Evolutionary conservation across 495 filamentous ascomycete genomes (phyloP).

Genomic region (Pseudotulostoma volvatum): DNA sequence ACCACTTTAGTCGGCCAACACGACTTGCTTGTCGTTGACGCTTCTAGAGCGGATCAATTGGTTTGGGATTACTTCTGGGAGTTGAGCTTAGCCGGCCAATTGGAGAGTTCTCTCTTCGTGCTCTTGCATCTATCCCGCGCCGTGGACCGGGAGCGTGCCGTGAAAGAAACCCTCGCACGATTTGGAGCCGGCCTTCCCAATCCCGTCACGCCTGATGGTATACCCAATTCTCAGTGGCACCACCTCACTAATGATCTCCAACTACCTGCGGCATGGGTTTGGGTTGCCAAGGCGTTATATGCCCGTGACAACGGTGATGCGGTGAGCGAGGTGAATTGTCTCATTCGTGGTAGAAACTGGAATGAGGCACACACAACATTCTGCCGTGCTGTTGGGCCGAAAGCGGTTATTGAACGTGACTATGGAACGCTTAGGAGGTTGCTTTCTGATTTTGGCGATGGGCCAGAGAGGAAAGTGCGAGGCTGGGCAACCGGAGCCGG

Average conservation of each 20-base stretch:
- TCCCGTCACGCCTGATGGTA: slow-evolving; percentile 40
- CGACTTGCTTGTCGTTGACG: slow-evolving; percentile 19
- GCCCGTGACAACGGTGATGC: slow-evolving; percentile 53
- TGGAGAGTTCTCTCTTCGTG: slow-evolving; percentile 55
- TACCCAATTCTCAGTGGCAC: slow-evolving; percentile 29
- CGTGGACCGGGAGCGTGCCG: slow-evolving; percentile 42
- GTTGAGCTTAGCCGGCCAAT: slow-evolving; percentile 49
- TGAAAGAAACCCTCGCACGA: slow-evolving; percentile 54
- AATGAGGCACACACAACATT: slow-evolving; percentile 74
- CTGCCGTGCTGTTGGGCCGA: slow-evolving; percentile 57
- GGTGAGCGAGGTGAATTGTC: slow-evolving; percentile 49
- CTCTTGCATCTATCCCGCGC: slow-evolving; percentile 57
- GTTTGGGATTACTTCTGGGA: slow-evolving; percentile 56
- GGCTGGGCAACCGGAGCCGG: slow-evolving; percentile 63
- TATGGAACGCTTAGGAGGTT: slow-evolving; percentile 45
- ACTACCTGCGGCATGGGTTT: slow-evolving; percentile 64
- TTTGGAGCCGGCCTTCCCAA: slow-evolving; percentile 27
- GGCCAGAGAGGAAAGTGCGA: slow-evolving; percentile 28
- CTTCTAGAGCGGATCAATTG: slow-evolving; percentile 40
- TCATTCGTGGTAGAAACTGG: slow-evolving; percentile 59
- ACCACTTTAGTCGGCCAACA: slow-evolving; percentile 35
- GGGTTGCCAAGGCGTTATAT: slow-evolving; percentile 71
- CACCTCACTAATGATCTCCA: slow-evolving; percentile 42
- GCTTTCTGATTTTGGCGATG: slow-evolving; percentile 48
- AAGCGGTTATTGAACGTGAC: slow-evolving; percentile 61